Conservation (phyloP, 1,284 basidiomycete genomes). For the Ganoderma lingzhi region DNA sequence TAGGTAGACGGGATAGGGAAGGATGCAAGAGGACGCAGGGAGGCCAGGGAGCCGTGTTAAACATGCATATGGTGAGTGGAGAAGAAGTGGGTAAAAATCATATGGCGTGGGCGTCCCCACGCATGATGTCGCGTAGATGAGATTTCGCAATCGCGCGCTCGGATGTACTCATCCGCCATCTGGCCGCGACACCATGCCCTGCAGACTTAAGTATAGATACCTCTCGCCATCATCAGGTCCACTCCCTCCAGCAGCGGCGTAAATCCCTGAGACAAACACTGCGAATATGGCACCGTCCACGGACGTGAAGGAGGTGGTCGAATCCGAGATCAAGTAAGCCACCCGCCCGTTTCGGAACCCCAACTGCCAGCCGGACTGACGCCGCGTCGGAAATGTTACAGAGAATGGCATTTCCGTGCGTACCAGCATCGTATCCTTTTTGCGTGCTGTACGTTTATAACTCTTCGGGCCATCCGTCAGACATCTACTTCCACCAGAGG, state of each 20-base stretch:
- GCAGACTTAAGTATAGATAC: too few relatives aligned
- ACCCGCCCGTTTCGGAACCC: background rate
- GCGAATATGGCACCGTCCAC: slow-evolving; percentile 49
- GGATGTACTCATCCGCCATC: background rate
- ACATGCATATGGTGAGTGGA: background rate
- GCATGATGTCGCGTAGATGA: too few relatives aligned
- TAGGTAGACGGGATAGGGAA: background rate
- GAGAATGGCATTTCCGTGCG: slow-evolving; percentile 83
- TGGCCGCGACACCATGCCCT: background rate
- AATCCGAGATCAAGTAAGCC: slow-evolving; percentile 70
- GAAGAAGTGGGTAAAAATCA: slow-evolving; percentile 13
- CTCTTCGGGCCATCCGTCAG: slow-evolving; percentile 44
- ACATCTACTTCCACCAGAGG: slow-evolving; percentile 80
- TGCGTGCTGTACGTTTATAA: background rate
- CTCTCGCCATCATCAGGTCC: background rate
- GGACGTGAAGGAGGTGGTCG: slow-evolving; percentile 67
- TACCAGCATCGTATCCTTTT: background rate
- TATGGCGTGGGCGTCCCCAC: slow-evolving; percentile 6
- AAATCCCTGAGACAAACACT: background rate
- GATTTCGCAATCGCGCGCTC: too few relatives aligned
- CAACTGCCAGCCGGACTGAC: background rate
- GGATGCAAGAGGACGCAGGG: background rate
- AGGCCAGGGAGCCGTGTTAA: too few relatives aligned
- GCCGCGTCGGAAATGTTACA: slow-evolving; percentile 35
- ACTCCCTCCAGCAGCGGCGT: background rate